Conservation (phyloP, 2,329 filamentous ascomycete species). For the Lasiodiplodia sp. region DNA sequence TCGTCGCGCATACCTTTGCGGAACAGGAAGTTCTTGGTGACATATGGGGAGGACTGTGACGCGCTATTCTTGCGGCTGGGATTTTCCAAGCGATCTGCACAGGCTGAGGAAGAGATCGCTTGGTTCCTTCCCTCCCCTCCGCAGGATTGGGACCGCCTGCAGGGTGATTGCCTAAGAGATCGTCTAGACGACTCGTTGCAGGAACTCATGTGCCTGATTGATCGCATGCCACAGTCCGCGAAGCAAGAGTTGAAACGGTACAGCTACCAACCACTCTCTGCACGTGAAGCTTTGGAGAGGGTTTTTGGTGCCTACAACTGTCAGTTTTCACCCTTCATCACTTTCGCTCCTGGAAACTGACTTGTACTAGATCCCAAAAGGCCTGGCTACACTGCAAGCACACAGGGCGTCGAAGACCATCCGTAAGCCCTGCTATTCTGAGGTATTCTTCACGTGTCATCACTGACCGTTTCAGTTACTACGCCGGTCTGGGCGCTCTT, state of each 20-base stretch:
- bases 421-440: conserved; percentile 35
- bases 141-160: conserved; percentile 35
- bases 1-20: conserved; percentile 59
- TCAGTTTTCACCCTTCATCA: conserved; percentile 32
- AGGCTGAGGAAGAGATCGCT: conserved; percentile 36
- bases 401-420: conserved; percentile 45
- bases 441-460: neutral
- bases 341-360: neutral
- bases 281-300: conserved; percentile 49
- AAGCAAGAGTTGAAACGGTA: conserved; percentile 41
- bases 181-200: conserved; percentile 65
- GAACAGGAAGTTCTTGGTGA: conserved; percentile 70
- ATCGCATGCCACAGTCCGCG: conserved; percentile 44
- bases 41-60: conserved; percentile 68
- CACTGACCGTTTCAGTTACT: conserved; percentile 49
- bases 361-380: conserved; percentile 2
- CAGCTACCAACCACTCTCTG: conserved; percentile 43
- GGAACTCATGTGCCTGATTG: conserved; percentile 64
- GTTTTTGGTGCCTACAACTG: conserved; percentile 47
- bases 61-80: conserved; percentile 64
- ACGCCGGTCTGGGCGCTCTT: conserved; percentile 68
- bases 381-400: conserved; percentile 9
- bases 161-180: conserved; percentile 36
- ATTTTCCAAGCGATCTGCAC: conserved; percentile 55
- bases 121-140: conserved; percentile 45